Conservation (phyloP, 345 rosid genomes). For the Lagerstroemia speciosa region DNA sequence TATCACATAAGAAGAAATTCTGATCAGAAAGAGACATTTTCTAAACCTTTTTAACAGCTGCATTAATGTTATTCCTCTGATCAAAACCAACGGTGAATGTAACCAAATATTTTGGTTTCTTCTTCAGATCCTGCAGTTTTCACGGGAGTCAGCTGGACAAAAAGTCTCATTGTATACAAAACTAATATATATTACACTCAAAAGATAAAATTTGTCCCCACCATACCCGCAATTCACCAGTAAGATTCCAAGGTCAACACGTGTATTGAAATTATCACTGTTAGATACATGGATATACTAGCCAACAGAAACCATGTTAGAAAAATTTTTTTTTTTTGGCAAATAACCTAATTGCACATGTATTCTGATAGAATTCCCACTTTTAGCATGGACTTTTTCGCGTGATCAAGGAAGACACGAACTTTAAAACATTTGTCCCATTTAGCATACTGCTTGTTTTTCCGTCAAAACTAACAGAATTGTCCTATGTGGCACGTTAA, state of each 20-base stretch:
- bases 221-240: background rate
- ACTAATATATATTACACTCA: background rate
- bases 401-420: too few relatives aligned
- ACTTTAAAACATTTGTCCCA: too few relatives aligned
- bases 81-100: slow-evolving; percentile 78
- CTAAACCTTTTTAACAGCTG: slow-evolving; percentile 71
- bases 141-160: background rate
- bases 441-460: too few relatives aligned
- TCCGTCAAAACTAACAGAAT: too few relatives aligned
- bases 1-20: background rate
- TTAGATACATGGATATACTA: too few relatives aligned
- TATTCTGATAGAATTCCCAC: too few relatives aligned
- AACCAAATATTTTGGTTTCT: slow-evolving; percentile 74
- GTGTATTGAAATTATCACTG: too few relatives aligned
- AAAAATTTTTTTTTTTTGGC: too few relatives aligned
- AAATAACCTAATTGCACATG: too few relatives aligned
- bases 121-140: slow-evolving; percentile 62
- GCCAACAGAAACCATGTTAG: too few relatives aligned
- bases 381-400: too few relatives aligned
- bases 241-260: background rate
- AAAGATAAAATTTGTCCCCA: background rate
- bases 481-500: too few relatives aligned
- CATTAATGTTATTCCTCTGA: slow-evolving; percentile 58
- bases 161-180: background rate
- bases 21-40: background rate